Percentiles rank a stretch among this genome's conserved stretches.
phyloP scores from a whole-genome alignment of 768 basidiomycete genomes.

The Boletus bicolor region DNA sequence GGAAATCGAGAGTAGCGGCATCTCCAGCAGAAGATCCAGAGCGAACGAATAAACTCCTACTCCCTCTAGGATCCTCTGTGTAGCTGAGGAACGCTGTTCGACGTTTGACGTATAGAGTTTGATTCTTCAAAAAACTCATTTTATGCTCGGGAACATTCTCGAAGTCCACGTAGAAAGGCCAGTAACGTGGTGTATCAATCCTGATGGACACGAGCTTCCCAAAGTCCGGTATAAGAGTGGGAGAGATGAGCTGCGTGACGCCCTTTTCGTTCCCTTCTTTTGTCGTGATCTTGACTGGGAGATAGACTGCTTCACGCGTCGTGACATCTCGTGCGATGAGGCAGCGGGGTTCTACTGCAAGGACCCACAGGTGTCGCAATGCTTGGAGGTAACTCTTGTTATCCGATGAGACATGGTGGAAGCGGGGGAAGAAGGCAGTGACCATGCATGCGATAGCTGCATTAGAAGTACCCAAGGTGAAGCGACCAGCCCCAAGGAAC shows the following conservation, averaged over 20 bases:
- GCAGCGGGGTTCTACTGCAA: slow-evolving; percentile 93
- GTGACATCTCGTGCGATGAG: slow-evolving; percentile 91
- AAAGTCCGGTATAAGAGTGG: slow-evolving; percentile 89
- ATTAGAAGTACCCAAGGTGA: slow-evolving; percentile 88
- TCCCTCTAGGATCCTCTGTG: slow-evolving; percentile 90
- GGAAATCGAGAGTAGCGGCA: slow-evolving; percentile 82
- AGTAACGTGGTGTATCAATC: slow-evolving; percentile 93
- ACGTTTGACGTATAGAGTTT: slow-evolving; percentile 90
- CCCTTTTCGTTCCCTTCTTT: slow-evolving; percentile 60
- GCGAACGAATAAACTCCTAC: slow-evolving; percentile 84
- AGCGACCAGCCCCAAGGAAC: slow-evolving; percentile 91
- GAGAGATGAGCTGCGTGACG: slow-evolving; percentile 82
- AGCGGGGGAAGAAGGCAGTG: slow-evolving; percentile 89
- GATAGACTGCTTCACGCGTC: slow-evolving; percentile 83
- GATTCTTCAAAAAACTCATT: slow-evolving; percentile 63
- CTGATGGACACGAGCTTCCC: slow-evolving; percentile 77
- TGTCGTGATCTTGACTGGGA: slow-evolving; percentile 86
- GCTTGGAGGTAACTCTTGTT: slow-evolving; percentile 92
- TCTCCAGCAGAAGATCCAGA: slow-evolving; percentile 84
- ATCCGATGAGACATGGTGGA: slow-evolving; percentile 73
- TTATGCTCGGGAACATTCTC: slow-evolving; percentile 64
- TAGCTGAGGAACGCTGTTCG: slow-evolving; percentile 92
- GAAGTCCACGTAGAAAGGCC: slow-evolving; percentile 86
- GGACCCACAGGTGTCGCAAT: slow-evolving; percentile 91
- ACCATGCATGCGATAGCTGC: slow-evolving; percentile 89